phyloP scores from a whole-genome alignment of 1,139 yeast species.

The Protomyces lactucae-debilis region DNA sequence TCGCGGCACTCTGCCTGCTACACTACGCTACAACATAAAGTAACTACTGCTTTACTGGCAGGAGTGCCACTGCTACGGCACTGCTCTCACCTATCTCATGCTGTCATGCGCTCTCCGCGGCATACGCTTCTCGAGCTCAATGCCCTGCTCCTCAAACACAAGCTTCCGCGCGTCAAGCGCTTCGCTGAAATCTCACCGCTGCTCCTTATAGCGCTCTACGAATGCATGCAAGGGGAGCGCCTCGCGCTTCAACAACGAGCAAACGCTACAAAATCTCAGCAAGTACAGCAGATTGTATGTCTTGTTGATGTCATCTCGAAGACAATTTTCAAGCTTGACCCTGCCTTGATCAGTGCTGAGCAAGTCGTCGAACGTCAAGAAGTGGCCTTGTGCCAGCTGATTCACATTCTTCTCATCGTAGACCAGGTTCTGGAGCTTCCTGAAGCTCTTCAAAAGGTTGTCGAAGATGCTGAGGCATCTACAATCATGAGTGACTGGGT shows the following conservation, averaged over 20 bases:
- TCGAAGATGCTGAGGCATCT: neutral
- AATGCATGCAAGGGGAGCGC: conserved; percentile 2
- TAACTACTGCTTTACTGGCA: no score
- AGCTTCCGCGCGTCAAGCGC: conserved; percentile 3
- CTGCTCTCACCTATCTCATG: neutral
- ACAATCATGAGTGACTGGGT: neutral
- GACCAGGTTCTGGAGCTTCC: neutral
- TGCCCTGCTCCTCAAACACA: neutral
- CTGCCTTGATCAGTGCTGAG: neutral
- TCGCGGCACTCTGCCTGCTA: no score
- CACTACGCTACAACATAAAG: no score
- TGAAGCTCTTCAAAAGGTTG: neutral
- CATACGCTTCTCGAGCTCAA: neutral
- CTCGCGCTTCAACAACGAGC: neutral
- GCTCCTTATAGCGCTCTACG: conserved; percentile 12
- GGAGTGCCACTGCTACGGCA: no score
- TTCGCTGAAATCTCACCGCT: conserved; percentile 7
- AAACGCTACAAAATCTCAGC: neutral
- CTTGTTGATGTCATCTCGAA: neutral
- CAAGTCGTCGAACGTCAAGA: neutral
- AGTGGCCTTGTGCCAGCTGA: neutral
- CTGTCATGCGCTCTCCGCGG: neutral
- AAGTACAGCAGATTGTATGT: neutral
- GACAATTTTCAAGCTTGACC: neutral
- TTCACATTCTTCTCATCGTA: neutral